These are phyloP conservation scores for Deinandra increscens DNA, from an alignment of 129 eudicot species.

Conservation along the genomic window DNA sequence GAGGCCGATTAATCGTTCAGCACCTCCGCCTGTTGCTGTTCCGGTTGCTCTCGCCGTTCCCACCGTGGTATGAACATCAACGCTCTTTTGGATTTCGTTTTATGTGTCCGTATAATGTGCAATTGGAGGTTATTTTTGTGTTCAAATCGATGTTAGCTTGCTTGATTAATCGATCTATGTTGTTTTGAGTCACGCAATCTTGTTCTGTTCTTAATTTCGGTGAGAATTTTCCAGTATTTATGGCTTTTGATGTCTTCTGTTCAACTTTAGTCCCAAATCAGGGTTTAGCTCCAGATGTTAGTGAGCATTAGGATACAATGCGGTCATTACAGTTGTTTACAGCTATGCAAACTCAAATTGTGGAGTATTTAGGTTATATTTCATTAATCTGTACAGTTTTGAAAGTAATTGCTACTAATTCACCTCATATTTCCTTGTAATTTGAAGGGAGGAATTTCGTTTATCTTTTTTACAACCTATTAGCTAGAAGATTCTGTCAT, in stretches of 20 bases:
- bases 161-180: constrained; percentile 4
- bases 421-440: not conserved
- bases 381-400: not conserved
- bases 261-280: not conserved
- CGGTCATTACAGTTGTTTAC: not conserved
- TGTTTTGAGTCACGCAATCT: not conserved
- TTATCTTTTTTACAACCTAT: not conserved
- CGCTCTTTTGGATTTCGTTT: not conserved
- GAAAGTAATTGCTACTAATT: constrained; percentile 3
- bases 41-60: constrained; percentile 19
- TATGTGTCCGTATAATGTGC: not conserved
- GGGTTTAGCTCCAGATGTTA: not conserved
- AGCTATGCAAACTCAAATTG: not conserved
- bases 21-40: not conserved
- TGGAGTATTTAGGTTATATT: not conserved
- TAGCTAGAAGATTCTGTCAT: not conserved
- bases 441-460: not conserved
- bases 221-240: not conserved
- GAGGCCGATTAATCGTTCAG: constrained; percentile 26
- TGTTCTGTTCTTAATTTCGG: not conserved
- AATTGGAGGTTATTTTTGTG: not conserved
- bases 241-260: not conserved
- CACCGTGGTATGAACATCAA: constrained; percentile 25
- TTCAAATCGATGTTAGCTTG: not conserved
- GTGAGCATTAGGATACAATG: not conserved